Base-by-base conservation (phyloP, 1,139 yeast species). In the Suhomyces anneliseae region DNA sequence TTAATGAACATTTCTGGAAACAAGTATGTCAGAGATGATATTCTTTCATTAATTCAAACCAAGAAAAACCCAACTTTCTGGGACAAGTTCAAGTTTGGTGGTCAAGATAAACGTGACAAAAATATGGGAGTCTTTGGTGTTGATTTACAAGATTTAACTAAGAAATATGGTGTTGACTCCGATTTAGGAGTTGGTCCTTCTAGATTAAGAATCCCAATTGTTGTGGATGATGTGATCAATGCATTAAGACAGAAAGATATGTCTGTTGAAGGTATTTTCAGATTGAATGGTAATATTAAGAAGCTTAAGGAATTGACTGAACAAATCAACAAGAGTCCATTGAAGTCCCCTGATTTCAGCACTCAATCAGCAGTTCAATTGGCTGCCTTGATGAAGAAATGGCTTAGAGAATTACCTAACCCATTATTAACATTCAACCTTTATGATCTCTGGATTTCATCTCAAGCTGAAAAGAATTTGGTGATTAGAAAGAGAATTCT, bases 191-290 rank as follows among this genome's bases (percentile, higher is more conserved):
- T 88, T 36, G 97, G 97, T 0, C 93, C 96, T 0, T 72, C 84
- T 0, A 84, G 83, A 57, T 76, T 93, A 40, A 77, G 85, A 38
- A 87, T 95, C 39, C 99, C 99, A 0, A 80, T 89, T 44, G 76
- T 95, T 39, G 77, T 95, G 44, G 98, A 93, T 60, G 98, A 93
- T 59, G 73, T 92, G 14, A 81, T 95, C 40, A 81, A 82, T 42
- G 89, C 96, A 1, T 81, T 95, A 72, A 81, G 89, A 49, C 95
- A 88, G 49, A 90, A 89, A 74, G 98, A 93, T 69, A 85, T 95
- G 89, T 88, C 97, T 4, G 93, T 90, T 19, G 99, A 93, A 67
- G 99, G 99, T 49, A 87, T 95, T 8, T 95, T 95, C 74, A 80
- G 99, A 59, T 87, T 92, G 62, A 95, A 95, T 63, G 99, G 99